Conservation (phyloP, 371 early-diverging fungal genomes). For the Ordospora colligata region DNA sequence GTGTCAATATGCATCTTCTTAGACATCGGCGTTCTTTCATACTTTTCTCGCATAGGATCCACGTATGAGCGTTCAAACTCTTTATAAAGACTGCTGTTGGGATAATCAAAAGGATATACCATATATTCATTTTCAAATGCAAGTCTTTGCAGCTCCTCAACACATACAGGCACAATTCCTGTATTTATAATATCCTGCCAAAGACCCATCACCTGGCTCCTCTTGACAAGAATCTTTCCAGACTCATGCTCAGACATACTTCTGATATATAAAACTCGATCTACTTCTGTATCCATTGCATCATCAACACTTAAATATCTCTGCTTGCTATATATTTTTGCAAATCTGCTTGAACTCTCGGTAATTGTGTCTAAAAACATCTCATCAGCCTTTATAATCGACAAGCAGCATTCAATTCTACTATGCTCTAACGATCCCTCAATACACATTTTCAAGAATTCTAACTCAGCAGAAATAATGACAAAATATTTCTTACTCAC, state of each 20-base stretch:
- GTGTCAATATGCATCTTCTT: conserved; percentile 38
- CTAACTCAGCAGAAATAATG: background rate
- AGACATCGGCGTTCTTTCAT: conserved; percentile 36
- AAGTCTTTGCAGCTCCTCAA: conserved; percentile 48
- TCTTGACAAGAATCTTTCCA: conserved; percentile 34
- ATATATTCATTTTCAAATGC: conserved; percentile 47
- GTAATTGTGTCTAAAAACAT: background rate
- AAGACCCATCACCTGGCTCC: conserved; percentile 22
- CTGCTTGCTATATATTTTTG: background rate
- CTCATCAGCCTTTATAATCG: conserved; percentile 1
- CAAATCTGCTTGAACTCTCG: background rate
- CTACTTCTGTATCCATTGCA: background rate
- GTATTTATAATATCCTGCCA: conserved; percentile 26
- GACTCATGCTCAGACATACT: background rate
- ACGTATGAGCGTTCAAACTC: conserved; percentile 16
- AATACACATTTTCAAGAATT: background rate
- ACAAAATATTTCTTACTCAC: background rate
- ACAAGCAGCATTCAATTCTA: conserved; percentile 14
- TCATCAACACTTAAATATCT: background rate
- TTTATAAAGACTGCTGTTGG: conserved; percentile 11
- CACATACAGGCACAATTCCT: conserved; percentile 43
- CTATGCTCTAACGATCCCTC: background rate
- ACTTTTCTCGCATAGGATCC: conserved; percentile 31
- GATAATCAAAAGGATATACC: conserved; percentile 46
- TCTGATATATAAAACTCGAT: background rate